These are phyloP conservation scores for Candida gigantensis DNA, from an alignment of 1,139 yeast species.

Conservation along the genomic window DNA sequence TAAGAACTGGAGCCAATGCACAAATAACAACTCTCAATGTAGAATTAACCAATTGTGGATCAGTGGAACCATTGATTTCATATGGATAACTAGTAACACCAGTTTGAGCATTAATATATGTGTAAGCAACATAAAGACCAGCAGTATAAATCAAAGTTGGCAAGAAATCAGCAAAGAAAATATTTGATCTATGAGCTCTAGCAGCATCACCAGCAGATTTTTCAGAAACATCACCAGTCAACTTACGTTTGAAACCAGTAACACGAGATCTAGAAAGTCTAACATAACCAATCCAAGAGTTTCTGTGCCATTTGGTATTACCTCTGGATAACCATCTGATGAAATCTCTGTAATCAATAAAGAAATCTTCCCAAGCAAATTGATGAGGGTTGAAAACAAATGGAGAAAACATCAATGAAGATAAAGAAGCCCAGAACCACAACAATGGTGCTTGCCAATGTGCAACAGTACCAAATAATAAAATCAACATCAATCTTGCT, in stretches of 20 bases:
- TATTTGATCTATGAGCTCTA: slow-evolving; percentile 89
- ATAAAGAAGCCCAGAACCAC: slow-evolving; percentile 98
- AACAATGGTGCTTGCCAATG: slow-evolving; percentile 97
- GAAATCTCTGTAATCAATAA: slow-evolving; percentile 97
- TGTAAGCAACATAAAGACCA: slow-evolving; percentile 86
- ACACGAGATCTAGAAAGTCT: slow-evolving; percentile 94
- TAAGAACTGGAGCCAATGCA: slow-evolving; percentile 86
- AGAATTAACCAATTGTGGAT: slow-evolving; percentile 67
- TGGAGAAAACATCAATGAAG: slow-evolving; percentile 91
- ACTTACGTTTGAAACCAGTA: slow-evolving; percentile 96
- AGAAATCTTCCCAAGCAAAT: slow-evolving; percentile 98
- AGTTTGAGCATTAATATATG: slow-evolving; percentile 94
- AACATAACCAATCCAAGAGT: slow-evolving; percentile 98
- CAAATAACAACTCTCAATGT: slow-evolving; percentile 83
- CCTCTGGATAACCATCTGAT: slow-evolving; percentile 99
- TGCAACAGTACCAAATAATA: slow-evolving; percentile 86
- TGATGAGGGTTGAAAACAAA: slow-evolving; percentile 98
- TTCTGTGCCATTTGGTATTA: slow-evolving; percentile 98
- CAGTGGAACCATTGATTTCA: slow-evolving; percentile 24
- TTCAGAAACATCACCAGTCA: slow-evolving; percentile 86
- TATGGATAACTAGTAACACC: slow-evolving; percentile 66
- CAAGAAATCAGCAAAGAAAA: slow-evolving; percentile 81
- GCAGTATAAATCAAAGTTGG: slow-evolving; percentile 88
- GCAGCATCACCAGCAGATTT: slow-evolving; percentile 92
- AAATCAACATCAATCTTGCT: slow-evolving; percentile 84